A percentile compares a stretch with the other conserved stretches of the same genome.
phyloP scores from a whole-genome alignment of 345 rosid genomes.

The Corchorus capsularis region DNA sequence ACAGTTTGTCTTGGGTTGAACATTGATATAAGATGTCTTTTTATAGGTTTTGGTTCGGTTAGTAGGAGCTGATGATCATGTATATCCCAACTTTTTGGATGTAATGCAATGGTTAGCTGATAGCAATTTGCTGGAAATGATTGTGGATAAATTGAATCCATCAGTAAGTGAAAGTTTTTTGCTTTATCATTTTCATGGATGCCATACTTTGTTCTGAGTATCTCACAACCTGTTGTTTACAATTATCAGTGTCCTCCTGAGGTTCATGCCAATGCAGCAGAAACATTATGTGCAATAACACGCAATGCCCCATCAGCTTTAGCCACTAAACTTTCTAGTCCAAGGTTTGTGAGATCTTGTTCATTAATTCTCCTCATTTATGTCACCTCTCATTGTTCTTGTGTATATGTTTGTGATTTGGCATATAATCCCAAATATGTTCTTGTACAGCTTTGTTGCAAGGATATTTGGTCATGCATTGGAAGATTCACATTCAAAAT shows the following conservation, averaged over 20 bases:
- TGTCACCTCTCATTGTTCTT: not conserved
- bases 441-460: slow-evolving; percentile 70
- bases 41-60: slow-evolving; percentile 90
- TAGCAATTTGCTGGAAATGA: slow-evolving; percentile 88
- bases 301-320: slow-evolving; percentile 88
- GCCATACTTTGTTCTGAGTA: slow-evolving; percentile 11
- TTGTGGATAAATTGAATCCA: slow-evolving; percentile 89
- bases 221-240: slow-evolving; percentile 30
- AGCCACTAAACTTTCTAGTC: slow-evolving; percentile 86
- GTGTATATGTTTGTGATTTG: not conserved
- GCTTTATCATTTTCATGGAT: slow-evolving; percentile 1
- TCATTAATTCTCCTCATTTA: not conserved
- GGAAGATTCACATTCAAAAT: slow-evolving; percentile 88
- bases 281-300: slow-evolving; percentile 89
- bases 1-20: not conserved
- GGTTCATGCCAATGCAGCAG: slow-evolving; percentile 96
- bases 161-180: slow-evolving; percentile 54
- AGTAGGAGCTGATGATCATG: slow-evolving; percentile 95
- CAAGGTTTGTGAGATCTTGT: slow-evolving; percentile 56
- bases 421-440: slow-evolving; percentile 20
- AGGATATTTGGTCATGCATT: slow-evolving; percentile 92
- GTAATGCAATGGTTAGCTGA: slow-evolving; percentile 99
- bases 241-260: slow-evolving; percentile 72
- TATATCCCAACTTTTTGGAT: slow-evolving; percentile 91
- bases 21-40: not conserved